Evolutionary conservation across 371 early-diverging fungal genomes (phyloP), one percentile per base, ranked within the genome.

Genomic region (Chytridiales sp.): DNA sequence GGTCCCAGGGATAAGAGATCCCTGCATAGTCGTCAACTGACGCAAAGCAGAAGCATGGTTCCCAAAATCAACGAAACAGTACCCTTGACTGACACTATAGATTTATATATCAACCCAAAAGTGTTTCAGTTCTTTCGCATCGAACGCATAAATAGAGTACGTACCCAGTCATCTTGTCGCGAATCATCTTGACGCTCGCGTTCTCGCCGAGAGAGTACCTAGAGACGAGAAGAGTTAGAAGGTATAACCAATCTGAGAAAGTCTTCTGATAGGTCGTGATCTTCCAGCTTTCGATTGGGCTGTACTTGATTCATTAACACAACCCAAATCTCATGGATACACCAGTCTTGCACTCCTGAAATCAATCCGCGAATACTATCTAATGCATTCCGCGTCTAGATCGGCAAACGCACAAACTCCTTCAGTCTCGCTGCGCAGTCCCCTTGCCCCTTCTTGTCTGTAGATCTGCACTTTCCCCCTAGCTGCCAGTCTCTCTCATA

Each of bases 151-250:
- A 1, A 19, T 11, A 27, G 55, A 56, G 36, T 49, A 51, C 47
- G 6, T 47, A 77, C 87, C 80, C 81, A 21, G 86, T 77, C 47
- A 74, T 72, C 63, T 87, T 85, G 71, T 95, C 90, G 44, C 88
- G 79, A 73, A 93, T 90, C 68, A 90, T 77, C 70, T 94, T 94
- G 49, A 92, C 90, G 13, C 81, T 66, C 11, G 89, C 89, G 19
- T 65, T 48, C 55, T 87, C 87, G 38, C 89, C 89, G 17, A 82
- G 56, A 31, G 61, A 66, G 29, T 17, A 17, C 67, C 67, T 67
- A 31, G 9, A 8, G 21, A 1, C 6, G 22, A 54, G 9, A 19
- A 42, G 47, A 6, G 41, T 30, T 21, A n/a, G n/a, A 38, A 38
- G n/a, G n/a, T n/a, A 38, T 38, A 9, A 11, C n/a, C 39, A 38